These are phyloP conservation scores for Monosporascus sp. DNA, from an alignment of 2,329 filamentous ascomycete genomes.

Conservation along the genomic window DNA sequence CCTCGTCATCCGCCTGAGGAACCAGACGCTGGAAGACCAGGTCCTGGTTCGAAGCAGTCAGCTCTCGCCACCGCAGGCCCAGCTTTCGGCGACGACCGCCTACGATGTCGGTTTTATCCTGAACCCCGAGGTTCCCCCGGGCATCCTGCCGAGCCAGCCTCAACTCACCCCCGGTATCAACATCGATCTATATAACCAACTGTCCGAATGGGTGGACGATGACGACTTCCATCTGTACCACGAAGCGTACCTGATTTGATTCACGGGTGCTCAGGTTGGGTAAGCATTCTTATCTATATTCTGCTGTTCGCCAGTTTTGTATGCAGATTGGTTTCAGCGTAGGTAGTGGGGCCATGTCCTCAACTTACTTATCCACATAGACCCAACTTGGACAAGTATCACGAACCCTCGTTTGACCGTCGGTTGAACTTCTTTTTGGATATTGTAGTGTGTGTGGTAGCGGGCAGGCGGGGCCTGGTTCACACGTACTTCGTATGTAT, in stretches of 20 bases:
- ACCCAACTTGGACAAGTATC: too few relatives aligned
- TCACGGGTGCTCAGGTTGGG: not conserved
- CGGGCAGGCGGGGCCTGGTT: too few relatives aligned
- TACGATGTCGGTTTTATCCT: slow-evolving; percentile 12
- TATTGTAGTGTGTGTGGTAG: too few relatives aligned
- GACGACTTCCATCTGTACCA: slow-evolving; percentile 5
- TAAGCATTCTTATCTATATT: not conserved
- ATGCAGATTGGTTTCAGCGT: not conserved
- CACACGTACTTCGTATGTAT: too few relatives aligned
- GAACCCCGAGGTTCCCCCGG: slow-evolving; percentile 2
- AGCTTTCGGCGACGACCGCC: not conserved
- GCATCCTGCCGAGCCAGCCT: not conserved
- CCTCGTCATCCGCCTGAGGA: slow-evolving; percentile 29
- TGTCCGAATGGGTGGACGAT: slow-evolving; percentile 4
- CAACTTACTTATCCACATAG: not conserved
- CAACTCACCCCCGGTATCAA: not conserved
- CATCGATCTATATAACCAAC: not conserved
- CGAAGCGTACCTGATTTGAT: slow-evolving; percentile 1
- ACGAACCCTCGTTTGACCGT: too few relatives aligned
- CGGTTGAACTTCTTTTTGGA: too few relatives aligned
- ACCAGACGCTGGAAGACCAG: not conserved
- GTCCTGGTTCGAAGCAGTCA: not conserved
- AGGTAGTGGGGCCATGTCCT: not conserved
- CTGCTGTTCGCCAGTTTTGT: not conserved
- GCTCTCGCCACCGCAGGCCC: not conserved